Conservation (phyloP, 441 rosid species). For the Adansonia madagascariensis region DNA sequence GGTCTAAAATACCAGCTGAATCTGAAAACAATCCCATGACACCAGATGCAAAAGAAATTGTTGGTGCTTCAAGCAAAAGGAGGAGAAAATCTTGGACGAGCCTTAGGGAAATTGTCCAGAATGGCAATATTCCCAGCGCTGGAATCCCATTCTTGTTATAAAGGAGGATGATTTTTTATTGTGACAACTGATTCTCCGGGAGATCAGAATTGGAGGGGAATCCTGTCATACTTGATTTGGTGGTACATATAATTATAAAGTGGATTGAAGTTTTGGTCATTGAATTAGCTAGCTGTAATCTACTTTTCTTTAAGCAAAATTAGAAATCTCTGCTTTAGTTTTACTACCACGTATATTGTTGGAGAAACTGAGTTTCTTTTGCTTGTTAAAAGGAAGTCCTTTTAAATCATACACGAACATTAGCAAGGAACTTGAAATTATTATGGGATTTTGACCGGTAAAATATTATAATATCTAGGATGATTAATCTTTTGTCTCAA, state of each 20-base stretch:
- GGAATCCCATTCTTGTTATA: constrained; percentile 49
- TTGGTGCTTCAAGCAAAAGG: constrained; percentile 44
- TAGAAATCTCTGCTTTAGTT: not conserved
- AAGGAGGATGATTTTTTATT: not conserved
- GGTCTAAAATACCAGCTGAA: constrained; percentile 39
- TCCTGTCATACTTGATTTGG: not conserved
- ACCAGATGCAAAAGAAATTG: constrained; percentile 32
- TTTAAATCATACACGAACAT: not conserved
- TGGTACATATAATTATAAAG: not conserved
- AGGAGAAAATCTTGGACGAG: constrained; percentile 64
- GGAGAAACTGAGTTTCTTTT: not conserved
- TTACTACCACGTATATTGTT: not conserved
- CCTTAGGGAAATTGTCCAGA: constrained; percentile 59
- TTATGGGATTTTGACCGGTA: not conserved
- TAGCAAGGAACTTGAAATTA: not conserved
- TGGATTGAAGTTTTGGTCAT: not conserved
- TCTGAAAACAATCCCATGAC: constrained; percentile 26
- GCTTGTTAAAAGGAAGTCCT: not conserved
- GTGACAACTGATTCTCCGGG: not conserved
- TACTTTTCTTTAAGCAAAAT: not conserved
- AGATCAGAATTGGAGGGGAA: not conserved
- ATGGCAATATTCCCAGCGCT: constrained; percentile 30
- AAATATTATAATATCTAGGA: too few relatives aligned
- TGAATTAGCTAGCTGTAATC: not conserved
- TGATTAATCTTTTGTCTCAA: too few relatives aligned